Conservation (phyloP, 2,329 filamentous ascomycete species). For the Diaporthe amygdali region DNA sequence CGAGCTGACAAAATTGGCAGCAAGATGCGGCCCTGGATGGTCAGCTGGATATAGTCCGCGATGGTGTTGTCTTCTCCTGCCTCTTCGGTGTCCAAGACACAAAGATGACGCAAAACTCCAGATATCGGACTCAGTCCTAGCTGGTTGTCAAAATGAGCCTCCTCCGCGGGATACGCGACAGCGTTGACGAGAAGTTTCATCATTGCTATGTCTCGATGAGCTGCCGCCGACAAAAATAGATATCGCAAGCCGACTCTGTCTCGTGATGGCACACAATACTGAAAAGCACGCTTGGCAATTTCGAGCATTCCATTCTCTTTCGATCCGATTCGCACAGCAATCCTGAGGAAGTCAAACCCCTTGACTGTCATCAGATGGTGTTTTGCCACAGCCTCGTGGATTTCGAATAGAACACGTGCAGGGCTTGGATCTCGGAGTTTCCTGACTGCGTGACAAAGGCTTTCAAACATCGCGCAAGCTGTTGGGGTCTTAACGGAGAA, state of each 20-base stretch:
- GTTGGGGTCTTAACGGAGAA: neutral
- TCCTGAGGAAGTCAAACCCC: neutral
- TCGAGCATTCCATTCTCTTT: neutral
- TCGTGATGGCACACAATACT: neutral
- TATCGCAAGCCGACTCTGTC: too few relatives aligned
- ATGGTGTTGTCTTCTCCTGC: neutral
- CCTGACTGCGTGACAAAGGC: rapidly evolving
- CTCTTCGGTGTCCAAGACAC: neutral
- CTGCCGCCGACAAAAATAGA: neutral
- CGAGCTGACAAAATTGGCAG: neutral
- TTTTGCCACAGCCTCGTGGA: neutral
- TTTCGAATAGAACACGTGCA: neutral
- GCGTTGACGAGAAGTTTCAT: neutral
- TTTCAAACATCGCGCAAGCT: neutral
- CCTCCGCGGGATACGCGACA: neutral
- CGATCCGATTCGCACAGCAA: neutral
- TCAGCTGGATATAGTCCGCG: neutral
- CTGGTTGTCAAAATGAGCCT: neutral
- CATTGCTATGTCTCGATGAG: neutral
- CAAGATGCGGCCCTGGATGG: neutral
- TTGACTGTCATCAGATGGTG: neutral
- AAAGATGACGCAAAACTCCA: neutral
- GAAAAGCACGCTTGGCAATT: neutral
- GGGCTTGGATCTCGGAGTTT: rapidly evolving
- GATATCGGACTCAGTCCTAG: neutral